Evolutionary conservation across 2,329 filamentous ascomycete species (phyloP), one percentile per base, ranked within the genome.

Genomic region (Exserohilum rostratum): DNA sequence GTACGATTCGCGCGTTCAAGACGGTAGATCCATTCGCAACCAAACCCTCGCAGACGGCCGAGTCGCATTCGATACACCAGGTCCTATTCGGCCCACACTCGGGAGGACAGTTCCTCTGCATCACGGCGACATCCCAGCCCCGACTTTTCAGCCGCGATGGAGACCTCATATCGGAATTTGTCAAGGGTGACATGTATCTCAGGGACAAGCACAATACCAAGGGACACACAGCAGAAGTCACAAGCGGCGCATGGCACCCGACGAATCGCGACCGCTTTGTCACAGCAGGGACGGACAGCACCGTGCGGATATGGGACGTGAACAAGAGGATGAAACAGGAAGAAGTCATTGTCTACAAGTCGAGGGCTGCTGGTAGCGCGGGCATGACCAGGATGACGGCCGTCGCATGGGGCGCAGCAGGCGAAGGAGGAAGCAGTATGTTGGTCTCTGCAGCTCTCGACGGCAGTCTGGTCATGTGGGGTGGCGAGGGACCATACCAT

Each of bases 181-280:
- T 92, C 64, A 99, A 99, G 77, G 95, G 95, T 40, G 95, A 99
- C 73, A 98, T 98, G 93, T 99, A 99, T 69, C 79, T 99, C 62
- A 85, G 93, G 50, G 95, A 99, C 74, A 96, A 98, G 89, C 86
- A 97, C 76, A 93, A 98, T 73, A 99, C 95, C 4, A 98, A 97
- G 73, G 95, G 95, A 1, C 95, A 99, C 76, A 87, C 97, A 47
- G 93, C 93, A 3, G 95, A 97, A 76, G 85, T 97, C 35, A 92
- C 91, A 3, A 90, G 88, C 18, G 93, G 91, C 18, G 89, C 89
- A 34, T 99, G 95, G 95, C 91, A 93, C 75, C 95, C 95, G 0
- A 87, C 87, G 2, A 88, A 97, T 72, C 87, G 84, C 68, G 92
- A 96, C 63, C 67, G 93, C 0, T 96, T 91, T 71, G 88, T 93